These are phyloP conservation scores for Epicoccum sorghinum DNA, from an alignment of 2,329 filamentous ascomycete species.

Conservation along the genomic window DNA sequence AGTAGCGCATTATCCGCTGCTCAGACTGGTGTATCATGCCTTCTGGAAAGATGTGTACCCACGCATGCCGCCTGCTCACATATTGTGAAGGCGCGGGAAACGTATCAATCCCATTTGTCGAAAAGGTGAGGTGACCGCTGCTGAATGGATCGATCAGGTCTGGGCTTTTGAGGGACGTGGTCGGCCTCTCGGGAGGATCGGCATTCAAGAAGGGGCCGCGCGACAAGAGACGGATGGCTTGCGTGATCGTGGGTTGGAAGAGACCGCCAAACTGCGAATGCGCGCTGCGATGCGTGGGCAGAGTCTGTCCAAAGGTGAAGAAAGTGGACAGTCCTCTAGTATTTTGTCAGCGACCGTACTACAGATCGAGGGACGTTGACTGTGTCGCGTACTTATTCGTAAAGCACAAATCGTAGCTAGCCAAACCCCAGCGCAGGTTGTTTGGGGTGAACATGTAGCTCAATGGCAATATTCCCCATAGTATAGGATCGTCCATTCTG, in stretches of 20 bases:
- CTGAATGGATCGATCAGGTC: conserved; percentile 62
- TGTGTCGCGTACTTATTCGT: conserved; percentile 70
- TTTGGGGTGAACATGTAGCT: conserved; percentile 72
- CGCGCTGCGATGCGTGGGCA: conserved; percentile 82
- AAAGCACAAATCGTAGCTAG: conserved; percentile 95
- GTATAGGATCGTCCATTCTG: conserved; percentile 90
- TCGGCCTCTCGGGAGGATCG: conserved; percentile 29
- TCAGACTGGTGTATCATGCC: conserved; percentile 90
- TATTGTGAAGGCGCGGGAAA: conserved; percentile 77
- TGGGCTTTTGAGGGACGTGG: conserved; percentile 33
- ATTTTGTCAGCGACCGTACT: conserved; percentile 17
- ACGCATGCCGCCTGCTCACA: conserved; percentile 71
- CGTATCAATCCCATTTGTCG: conserved; percentile 69
- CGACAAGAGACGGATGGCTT: conserved; percentile 84
- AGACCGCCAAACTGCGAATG: conserved; percentile 83
- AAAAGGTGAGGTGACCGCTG: conserved; percentile 61
- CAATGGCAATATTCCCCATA: conserved; percentile 88
- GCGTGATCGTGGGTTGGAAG: conserved; percentile 86
- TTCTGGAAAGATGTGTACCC: conserved; percentile 97
- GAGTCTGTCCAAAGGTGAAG: conserved; percentile 86
- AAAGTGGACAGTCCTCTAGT: conserved; percentile 72
- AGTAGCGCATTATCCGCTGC: conserved; percentile 83
- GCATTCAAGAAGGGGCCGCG: conserved; percentile 55
- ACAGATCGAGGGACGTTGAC: neutral
- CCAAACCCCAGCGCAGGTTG: conserved; percentile 86